phyloP scores from a whole-genome alignment of 768 basidiomycete genomes.

The Tricholoma bakamatsutake region DNA sequence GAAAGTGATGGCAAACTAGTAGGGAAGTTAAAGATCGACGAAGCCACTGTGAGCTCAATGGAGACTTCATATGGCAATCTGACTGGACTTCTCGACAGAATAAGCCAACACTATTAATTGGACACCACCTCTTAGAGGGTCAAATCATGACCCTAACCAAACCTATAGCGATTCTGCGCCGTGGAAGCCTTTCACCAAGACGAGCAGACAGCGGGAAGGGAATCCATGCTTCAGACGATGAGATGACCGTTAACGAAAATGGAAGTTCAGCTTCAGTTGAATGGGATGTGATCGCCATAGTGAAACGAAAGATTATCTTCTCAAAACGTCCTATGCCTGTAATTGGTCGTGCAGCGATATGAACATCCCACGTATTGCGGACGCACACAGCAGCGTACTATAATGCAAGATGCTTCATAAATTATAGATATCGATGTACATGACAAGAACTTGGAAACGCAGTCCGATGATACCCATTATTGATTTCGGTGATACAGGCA shows the following conservation, averaged over 20 bases:
- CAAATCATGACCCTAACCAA: conserved; percentile 71
- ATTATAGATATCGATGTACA: conserved; percentile 2
- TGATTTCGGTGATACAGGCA: background rate
- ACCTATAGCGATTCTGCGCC: conserved; percentile 73
- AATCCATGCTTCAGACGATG: conserved; percentile 6
- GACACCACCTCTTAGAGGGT: conserved; percentile 89
- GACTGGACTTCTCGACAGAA: conserved; percentile 36
- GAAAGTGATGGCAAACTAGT: conserved; percentile 68
- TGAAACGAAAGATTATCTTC: conserved; percentile 80
- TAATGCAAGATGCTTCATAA: background rate
- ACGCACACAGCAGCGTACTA: background rate
- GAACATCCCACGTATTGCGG: background rate
- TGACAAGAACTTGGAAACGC: background rate
- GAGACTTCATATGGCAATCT: background rate
- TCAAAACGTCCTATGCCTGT: conserved; percentile 80
- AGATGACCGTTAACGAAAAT: conserved; percentile 10
- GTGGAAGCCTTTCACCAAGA: conserved; percentile 21
- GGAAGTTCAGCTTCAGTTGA: conserved; percentile 16
- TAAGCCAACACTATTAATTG: conserved; percentile 75
- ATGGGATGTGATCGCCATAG: conserved; percentile 65
- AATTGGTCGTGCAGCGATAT: conserved; percentile 13
- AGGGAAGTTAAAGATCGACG: conserved; percentile 68
- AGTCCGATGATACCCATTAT: background rate
- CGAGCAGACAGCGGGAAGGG: conserved; percentile 11
- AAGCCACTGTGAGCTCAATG: conserved; percentile 38